Evolutionary conservation across 371 early-diverging fungal species (phyloP).

Genomic region (Zychaea mexicana): DNA sequence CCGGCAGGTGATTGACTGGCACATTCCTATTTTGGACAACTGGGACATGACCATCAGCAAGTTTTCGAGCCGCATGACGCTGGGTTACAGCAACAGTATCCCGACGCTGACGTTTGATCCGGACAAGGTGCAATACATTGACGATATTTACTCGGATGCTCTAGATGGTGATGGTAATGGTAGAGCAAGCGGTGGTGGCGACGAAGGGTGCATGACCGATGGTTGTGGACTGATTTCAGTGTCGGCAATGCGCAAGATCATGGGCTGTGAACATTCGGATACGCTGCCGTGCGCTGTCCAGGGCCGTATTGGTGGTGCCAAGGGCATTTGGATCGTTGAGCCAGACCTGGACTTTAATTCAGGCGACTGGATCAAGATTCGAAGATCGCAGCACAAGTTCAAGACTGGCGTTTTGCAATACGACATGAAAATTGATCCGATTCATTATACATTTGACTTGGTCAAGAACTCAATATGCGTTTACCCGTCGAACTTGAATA

Average conservation of each 20-base stretch:
- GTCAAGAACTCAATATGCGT: constrained; percentile 37
- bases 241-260: constrained; percentile 45
- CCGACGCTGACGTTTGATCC: constrained; percentile 41
- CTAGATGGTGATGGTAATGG: too few species aligned
- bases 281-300: constrained; percentile 50
- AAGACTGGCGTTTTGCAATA: constrained; percentile 32
- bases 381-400: constrained; percentile 48
- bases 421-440: constrained; percentile 29
- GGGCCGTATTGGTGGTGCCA: constrained; percentile 55
- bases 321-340: constrained; percentile 50
- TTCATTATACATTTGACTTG: constrained; percentile 48
- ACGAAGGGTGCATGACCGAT: constrained; percentile 49
- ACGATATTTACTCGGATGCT: constrained; percentile 31
- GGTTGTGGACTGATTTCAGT: constrained; percentile 54
- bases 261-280: constrained; percentile 33
- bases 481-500: constrained; percentile 44
- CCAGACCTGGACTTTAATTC: constrained; percentile 33
- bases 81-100: constrained; percentile 51
- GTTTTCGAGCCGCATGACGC: constrained; percentile 44
- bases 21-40: constrained; percentile 46
- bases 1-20: constrained; percentile 45
- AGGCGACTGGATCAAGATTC: constrained; percentile 41
- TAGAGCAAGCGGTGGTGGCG: neutral
- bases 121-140: constrained; percentile 30
- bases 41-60: constrained; percentile 44